Evolutionary conservation across 2,329 filamentous ascomycete genomes (phyloP).

Genomic region (Byssothecium circinans): DNA sequence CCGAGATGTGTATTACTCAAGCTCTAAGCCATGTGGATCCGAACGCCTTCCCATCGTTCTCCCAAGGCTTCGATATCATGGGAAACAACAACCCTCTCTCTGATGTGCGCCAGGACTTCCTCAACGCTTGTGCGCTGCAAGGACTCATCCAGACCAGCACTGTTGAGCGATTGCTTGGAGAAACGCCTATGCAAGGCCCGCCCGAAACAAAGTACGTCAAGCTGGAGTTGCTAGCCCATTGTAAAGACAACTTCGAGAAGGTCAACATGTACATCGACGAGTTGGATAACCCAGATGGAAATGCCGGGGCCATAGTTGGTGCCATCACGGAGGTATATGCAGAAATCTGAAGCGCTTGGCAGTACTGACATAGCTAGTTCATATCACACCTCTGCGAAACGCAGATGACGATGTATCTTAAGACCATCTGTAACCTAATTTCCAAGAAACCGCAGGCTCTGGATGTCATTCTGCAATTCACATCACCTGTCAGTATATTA

Average conservation of each 20-base stretch:
- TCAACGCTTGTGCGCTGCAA: slow-evolving; percentile 88
- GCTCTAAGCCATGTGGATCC: slow-evolving; percentile 65
- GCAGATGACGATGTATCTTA: slow-evolving; percentile 80
- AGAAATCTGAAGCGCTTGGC: neutral
- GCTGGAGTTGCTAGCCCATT: slow-evolving; percentile 76
- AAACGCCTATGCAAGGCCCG: slow-evolving; percentile 79
- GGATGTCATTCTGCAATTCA: slow-evolving; percentile 76
- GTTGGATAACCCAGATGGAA: slow-evolving; percentile 87
- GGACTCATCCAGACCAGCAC: slow-evolving; percentile 76
- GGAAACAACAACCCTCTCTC: slow-evolving; percentile 60
- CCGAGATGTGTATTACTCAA: slow-evolving; percentile 67
- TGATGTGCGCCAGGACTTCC: slow-evolving; percentile 76
- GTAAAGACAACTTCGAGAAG: slow-evolving; percentile 72
- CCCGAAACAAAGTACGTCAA: slow-evolving; percentile 74
- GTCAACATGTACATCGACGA: slow-evolving; percentile 77
- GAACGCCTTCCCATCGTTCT: slow-evolving; percentile 65
- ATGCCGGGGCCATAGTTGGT: slow-evolving; percentile 80
- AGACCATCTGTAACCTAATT: slow-evolving; percentile 71
- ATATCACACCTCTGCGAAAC: slow-evolving; percentile 69
- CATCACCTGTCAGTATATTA: slow-evolving; percentile 68
- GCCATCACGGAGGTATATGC: slow-evolving; percentile 55
- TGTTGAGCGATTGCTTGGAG: slow-evolving; percentile 78
- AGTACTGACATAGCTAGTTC: slow-evolving; percentile 51
- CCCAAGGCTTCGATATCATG: slow-evolving; percentile 62
- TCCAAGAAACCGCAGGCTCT: slow-evolving; percentile 70